phyloP scores from a whole-genome alignment of 2,329 filamentous ascomycete species.

The Botrytis tulipae region DNA sequence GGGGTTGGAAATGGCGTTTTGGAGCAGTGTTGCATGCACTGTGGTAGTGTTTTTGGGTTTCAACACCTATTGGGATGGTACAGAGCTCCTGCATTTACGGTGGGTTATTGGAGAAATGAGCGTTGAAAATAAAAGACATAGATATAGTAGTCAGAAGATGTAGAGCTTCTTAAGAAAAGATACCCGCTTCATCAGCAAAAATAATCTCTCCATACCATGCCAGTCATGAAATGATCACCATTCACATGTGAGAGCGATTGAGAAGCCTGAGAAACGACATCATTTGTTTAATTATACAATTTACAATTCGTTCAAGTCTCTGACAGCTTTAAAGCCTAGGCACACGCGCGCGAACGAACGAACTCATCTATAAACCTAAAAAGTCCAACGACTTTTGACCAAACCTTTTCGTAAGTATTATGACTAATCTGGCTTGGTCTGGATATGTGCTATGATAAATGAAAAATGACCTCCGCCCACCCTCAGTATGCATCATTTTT shows the following conservation, averaged over 20 bases:
- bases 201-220: neutral
- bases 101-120: neutral
- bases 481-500: neutral
- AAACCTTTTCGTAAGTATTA: neutral
- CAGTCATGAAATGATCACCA: neutral
- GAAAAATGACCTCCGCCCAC: neutral
- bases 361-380: neutral
- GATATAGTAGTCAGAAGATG: neutral
- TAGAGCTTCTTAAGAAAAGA: neutral
- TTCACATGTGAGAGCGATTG: neutral
- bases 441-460: neutral
- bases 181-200: neutral
- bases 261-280: neutral
- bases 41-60: neutral
- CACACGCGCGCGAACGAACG: neutral
- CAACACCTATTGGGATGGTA: slow-evolving; percentile 12
- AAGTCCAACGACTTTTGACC: neutral
- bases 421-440: neutral
- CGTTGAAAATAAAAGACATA: neutral
- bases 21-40: neutral
- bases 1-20: slow-evolving; percentile 8
- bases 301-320: neutral
- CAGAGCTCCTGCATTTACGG: neutral
- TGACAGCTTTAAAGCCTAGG: neutral
- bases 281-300: neutral